Evolutionary conservation across 768 basidiomycete genomes (phyloP).

Genomic region (Tulasnella sp.): DNA sequence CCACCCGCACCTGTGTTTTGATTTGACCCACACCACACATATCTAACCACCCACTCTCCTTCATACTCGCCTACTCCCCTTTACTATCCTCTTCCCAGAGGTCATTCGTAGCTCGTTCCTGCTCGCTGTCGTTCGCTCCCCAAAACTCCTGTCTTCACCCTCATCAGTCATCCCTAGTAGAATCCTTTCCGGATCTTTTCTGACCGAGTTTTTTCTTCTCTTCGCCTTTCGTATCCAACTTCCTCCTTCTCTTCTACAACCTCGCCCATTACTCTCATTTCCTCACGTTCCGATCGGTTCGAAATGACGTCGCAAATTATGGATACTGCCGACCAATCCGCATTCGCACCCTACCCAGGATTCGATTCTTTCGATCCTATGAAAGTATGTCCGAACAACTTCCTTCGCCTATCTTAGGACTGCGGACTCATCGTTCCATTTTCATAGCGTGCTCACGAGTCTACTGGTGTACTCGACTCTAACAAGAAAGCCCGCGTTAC

Average conservation of each 20-base stretch:
- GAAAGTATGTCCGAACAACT: constrained; percentile 34
- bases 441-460: constrained; percentile 79
- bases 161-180: constrained; percentile 23
- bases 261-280: constrained; percentile 29
- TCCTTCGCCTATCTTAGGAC: constrained; percentile 27
- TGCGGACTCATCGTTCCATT: constrained; percentile 20
- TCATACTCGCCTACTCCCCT: constrained; percentile 21
- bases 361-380: constrained; percentile 37
- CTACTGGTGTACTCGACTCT: constrained; percentile 73
- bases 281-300: constrained; percentile 24
- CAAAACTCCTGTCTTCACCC: constrained; percentile 28
- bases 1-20: constrained; percentile 28
- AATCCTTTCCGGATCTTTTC: constrained; percentile 33
- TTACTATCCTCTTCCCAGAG: constrained; percentile 9
- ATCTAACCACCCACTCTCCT: constrained; percentile 19
- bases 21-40: constrained; percentile 18
- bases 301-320: constrained; percentile 29
- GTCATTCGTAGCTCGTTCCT: constrained; percentile 23
- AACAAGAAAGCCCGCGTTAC: constrained; percentile 76
- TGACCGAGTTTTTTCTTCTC: constrained; percentile 31
- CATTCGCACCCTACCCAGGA: constrained; percentile 28
- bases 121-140: constrained; percentile 7
- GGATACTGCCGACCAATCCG: constrained; percentile 28
- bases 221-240: constrained; percentile 20
- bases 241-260: constrained; percentile 17